These are phyloP conservation scores for Gracilaria vermiculophylla DNA, from an alignment of 23 red algal species.

Conservation along the genomic window DNA sequence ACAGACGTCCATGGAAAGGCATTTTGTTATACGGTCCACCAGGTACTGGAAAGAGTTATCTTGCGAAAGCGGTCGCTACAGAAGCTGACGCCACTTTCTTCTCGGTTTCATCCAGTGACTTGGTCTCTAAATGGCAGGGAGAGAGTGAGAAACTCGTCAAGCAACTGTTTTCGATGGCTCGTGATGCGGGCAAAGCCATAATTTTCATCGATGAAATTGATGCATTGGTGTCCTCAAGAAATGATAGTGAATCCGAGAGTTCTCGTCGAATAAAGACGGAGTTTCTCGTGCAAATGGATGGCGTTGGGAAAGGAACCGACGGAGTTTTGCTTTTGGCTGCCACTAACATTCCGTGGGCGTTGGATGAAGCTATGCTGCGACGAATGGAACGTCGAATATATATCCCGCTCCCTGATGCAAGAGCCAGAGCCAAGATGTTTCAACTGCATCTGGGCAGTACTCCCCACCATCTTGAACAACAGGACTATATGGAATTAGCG, in stretches of 20 bases:
- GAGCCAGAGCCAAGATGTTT: slow-evolving; percentile 85
- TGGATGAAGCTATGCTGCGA: slow-evolving; percentile 93
- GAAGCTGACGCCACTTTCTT: slow-evolving; percentile 94
- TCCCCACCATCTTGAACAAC: slow-evolving; percentile 57
- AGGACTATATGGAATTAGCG: slow-evolving; percentile 77
- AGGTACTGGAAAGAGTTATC: slow-evolving; percentile 96
- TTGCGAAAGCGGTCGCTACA: slow-evolving; percentile 98
- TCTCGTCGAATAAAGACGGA: slow-evolving; percentile 97
- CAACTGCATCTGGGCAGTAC: slow-evolving; percentile 88
- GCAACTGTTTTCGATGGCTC: slow-evolving; percentile 88
- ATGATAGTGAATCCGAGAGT: slow-evolving; percentile 89
- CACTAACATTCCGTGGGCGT: slow-evolving; percentile 96
- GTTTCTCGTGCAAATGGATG: slow-evolving; percentile 99
- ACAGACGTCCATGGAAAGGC: slow-evolving; percentile 93
- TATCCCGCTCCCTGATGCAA: slow-evolving; percentile 93
- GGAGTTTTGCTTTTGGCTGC: slow-evolving; percentile 89
- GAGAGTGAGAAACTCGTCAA: slow-evolving; percentile 96
- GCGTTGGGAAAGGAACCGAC: slow-evolving; percentile 74
- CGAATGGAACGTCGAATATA: slow-evolving; percentile 97
- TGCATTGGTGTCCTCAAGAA: slow-evolving; percentile 80
- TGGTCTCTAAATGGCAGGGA: slow-evolving; percentile 98
- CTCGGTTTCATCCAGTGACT: slow-evolving; percentile 82
- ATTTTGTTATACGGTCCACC: slow-evolving; percentile 98
- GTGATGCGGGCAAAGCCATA: slow-evolving; percentile 81
- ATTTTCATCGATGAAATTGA: slow-evolving; percentile 99